Percentiles rank a stretch among this genome's conserved stretches.
phyloP scores from a whole-genome alignment of 306 rosid genomes.

The Malus asiatica region DNA sequence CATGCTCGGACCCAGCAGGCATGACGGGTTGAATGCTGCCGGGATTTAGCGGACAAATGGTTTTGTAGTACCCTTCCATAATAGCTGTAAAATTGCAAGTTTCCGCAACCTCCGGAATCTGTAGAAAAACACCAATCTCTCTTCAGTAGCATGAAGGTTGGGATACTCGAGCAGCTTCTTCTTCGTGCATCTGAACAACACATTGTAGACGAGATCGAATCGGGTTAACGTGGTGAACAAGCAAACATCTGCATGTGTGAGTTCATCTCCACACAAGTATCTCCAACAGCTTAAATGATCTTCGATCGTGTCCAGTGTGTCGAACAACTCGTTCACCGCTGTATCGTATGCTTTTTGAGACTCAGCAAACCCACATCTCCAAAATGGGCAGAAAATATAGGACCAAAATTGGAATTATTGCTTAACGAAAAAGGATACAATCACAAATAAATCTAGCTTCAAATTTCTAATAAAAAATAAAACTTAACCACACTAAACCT shows the following conservation, averaged over 20 bases:
- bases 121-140: neutral
- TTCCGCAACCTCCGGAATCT: constrained; percentile 81
- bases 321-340: constrained; percentile 59
- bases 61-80: constrained; percentile 86
- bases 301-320: constrained; percentile 50
- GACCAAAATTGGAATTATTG: neutral
- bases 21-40: constrained; percentile 66
- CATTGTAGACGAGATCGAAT: constrained; percentile 61
- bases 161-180: constrained; percentile 64
- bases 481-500: neutral
- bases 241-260: constrained; percentile 69
- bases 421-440: neutral
- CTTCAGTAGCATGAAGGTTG: constrained; percentile 48
- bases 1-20: constrained; percentile 48
- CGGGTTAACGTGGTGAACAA: constrained; percentile 71
- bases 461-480: too few species aligned
- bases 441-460: neutral
- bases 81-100: constrained; percentile 67
- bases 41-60: constrained; percentile 76
- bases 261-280: constrained; percentile 50
- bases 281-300: constrained; percentile 47
- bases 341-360: constrained; percentile 73
- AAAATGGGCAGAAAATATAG: neutral
- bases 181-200: constrained; percentile 81
- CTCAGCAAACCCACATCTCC: constrained; percentile 93